These are phyloP conservation scores for Bimuria novae-zelandiae DNA, from an alignment of 2,329 filamentous ascomycete species.

Conservation along the genomic window DNA sequence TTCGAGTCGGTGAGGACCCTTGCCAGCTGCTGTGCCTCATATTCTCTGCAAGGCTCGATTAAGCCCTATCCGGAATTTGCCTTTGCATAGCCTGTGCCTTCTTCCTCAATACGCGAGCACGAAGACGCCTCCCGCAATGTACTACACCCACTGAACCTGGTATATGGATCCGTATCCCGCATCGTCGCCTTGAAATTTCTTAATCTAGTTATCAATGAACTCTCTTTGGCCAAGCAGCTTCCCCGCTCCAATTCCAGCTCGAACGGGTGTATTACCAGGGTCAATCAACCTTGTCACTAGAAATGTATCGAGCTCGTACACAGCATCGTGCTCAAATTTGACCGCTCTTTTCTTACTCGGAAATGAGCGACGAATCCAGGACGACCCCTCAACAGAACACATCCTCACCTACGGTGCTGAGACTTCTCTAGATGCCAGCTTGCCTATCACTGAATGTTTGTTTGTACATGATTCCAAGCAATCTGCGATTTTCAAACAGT, in stretches of 20 bases:
- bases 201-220: conserved; percentile 4
- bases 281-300: background rate
- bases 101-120: conserved; percentile 12
- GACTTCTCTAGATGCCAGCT: too few relatives aligned
- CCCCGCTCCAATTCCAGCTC: background rate
- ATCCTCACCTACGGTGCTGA: too few relatives aligned
- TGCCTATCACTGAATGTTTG: too few relatives aligned
- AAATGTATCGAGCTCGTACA: background rate
- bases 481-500: too few relatives aligned
- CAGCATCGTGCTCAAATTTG: background rate
- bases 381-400: background rate
- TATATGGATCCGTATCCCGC: conserved; percentile 19
- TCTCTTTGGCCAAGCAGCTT: background rate
- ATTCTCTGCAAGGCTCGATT: conserved; percentile 7
- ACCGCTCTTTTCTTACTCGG: background rate
- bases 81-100: conserved; percentile 7
- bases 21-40: conserved; percentile 12
- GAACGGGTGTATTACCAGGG: background rate
- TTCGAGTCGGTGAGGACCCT: conserved; percentile 19
- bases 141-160: conserved; percentile 20
- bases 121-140: conserved; percentile 10
- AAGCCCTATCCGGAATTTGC: conserved; percentile 1
- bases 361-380: background rate
- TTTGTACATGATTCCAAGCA: too few relatives aligned
- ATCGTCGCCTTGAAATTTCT: conserved; percentile 6